phyloP scores from a whole-genome alignment of 305 asterid species.

The Solanum hybrid region DNA sequence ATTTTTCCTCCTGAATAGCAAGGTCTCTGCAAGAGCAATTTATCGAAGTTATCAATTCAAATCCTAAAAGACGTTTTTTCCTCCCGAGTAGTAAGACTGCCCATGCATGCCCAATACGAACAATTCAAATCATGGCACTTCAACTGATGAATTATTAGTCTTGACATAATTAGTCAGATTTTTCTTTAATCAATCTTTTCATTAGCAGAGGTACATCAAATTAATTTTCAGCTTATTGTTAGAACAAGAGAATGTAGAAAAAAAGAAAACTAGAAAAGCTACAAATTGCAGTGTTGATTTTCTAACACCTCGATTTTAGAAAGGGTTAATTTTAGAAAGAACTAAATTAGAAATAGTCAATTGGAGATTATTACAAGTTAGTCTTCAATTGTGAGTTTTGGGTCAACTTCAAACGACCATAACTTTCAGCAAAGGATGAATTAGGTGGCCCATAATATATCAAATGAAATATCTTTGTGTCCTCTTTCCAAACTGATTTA shows the following conservation, averaged over 20 bases:
- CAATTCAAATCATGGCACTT: not conserved
- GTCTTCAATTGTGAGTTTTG: not conserved
- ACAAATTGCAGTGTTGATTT: not conserved
- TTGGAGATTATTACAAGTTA: not conserved
- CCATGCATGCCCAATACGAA: not conserved
- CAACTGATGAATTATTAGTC: not conserved
- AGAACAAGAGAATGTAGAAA: not conserved
- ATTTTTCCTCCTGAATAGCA: not conserved
- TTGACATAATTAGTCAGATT: not conserved
- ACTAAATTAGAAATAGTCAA: not conserved
- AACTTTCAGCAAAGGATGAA: no score
- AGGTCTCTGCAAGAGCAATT: not conserved
- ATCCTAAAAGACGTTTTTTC: not conserved
- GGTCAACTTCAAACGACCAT: not conserved
- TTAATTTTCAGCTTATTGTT: not conserved
- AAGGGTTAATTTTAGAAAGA: not conserved
- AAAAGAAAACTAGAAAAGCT: not conserved
- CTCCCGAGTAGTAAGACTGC: not conserved
- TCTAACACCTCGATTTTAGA: not conserved
- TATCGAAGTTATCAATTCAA: not conserved
- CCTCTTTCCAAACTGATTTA: not conserved
- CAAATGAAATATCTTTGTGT: not conserved
- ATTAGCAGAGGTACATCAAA: not conserved
- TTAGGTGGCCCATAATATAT: not conserved
- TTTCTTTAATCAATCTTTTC: not conserved